Conservation (phyloP, 2,329 filamentous ascomycete species). For the Chrysoporthe cubensis region DNA sequence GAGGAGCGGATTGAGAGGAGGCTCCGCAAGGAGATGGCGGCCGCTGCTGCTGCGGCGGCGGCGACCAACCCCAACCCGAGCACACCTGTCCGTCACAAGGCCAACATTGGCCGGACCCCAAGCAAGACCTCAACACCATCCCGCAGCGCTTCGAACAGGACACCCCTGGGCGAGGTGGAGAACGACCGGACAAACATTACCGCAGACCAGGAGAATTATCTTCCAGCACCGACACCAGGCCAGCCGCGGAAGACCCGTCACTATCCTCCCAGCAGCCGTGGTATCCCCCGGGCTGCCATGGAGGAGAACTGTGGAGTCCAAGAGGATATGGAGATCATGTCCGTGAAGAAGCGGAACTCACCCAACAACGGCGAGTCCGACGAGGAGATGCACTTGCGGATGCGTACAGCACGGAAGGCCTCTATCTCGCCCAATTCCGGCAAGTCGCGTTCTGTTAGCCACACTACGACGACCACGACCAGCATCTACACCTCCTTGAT, state of each 20-base stretch:
- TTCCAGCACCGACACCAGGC: conserved; percentile 92
- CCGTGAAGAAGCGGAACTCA: conserved; percentile 61
- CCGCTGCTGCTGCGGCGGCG: conserved; percentile 43
- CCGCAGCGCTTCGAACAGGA: conserved; percentile 72
- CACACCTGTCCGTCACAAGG: conserved; percentile 65
- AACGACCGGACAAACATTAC: conserved; percentile 69
- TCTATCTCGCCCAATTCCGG: conserved; percentile 66
- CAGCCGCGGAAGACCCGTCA: conserved; percentile 90
- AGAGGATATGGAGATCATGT: conserved; percentile 63
- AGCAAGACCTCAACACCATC: conserved; percentile 82
- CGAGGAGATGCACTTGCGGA: conserved; percentile 79
- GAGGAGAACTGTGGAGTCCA: conserved; percentile 58
- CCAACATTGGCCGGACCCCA: conserved; percentile 60
- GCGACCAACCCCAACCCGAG: conserved; percentile 49
- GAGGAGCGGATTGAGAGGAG: conserved; percentile 80
- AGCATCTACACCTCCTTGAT: conserved; percentile 64
- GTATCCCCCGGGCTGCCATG: conserved; percentile 45
- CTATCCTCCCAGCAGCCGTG: conserved; percentile 69
- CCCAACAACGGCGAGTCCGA: conserved; percentile 70
- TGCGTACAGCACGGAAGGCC: conserved; percentile 68
- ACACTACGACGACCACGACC: conserved; percentile 70
- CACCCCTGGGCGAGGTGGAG: conserved; percentile 92
- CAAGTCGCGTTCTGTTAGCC: conserved; percentile 73
- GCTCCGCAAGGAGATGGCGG: conserved; percentile 62
- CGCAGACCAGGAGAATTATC: conserved; percentile 81